A percentile compares a stretch with the other conserved stretches of the same genome.
Conservation (phyloP, 306 rosid species). For the Acacia acuminata region DNA sequence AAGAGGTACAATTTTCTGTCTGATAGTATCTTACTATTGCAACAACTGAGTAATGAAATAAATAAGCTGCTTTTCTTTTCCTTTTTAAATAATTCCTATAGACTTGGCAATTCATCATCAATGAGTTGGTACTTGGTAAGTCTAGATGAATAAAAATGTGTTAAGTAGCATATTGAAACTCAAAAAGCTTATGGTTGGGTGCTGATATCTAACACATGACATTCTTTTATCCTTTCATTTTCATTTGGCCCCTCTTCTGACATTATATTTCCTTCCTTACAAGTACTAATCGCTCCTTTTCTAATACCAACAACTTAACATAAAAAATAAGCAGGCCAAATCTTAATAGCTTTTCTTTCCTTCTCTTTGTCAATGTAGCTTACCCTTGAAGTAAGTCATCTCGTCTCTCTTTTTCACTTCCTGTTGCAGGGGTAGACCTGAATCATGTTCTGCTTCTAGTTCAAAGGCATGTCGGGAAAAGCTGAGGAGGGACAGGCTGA, state of each 20-base stretch:
- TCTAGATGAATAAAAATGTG: constrained; percentile 6
- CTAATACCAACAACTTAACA: not conserved
- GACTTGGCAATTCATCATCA: not conserved
- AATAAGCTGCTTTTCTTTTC: not conserved
- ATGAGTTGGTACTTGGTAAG: constrained; percentile 3
- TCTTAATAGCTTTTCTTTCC: not conserved
- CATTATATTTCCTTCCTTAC: constrained; percentile 6
- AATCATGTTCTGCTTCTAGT: constrained; percentile 64
- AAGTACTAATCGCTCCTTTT: not conserved
- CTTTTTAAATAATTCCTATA: not conserved
- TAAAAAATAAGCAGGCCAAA: constrained; percentile 1
- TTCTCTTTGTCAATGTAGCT: not conserved
- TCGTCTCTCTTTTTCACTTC: constrained; percentile 24
- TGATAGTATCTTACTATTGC: not conserved
- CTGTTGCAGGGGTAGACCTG: constrained; percentile 69
- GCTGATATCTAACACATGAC: constrained; percentile 11
- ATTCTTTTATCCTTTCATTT: not conserved
- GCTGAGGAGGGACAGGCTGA: constrained; percentile 91
- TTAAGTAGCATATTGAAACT: constrained; percentile 17
- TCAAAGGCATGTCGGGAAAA: constrained; percentile 97
- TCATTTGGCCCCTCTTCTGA: not conserved
- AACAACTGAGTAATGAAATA: constrained; percentile 5
- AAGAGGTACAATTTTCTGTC: constrained; percentile 60
- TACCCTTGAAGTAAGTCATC: constrained; percentile 16
- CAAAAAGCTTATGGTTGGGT: not conserved